Percentiles rank a stretch among this genome's conserved stretches.
phyloP scores from a whole-genome alignment of 257 asterid genomes.

The Primulina huaijiensis region DNA sequence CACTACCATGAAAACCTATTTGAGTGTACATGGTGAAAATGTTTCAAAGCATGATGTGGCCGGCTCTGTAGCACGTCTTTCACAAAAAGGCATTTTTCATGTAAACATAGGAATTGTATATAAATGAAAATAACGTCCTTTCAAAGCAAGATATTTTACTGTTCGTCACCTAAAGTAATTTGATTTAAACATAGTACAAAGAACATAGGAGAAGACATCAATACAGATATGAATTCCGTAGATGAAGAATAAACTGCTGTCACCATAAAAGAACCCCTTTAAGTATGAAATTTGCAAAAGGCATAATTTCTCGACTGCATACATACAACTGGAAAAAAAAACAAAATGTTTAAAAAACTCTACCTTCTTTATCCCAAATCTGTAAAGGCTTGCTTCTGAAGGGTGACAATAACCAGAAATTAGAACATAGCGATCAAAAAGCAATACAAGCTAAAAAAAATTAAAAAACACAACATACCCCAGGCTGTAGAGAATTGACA shows the following conservation, averaged over 20 bases:
- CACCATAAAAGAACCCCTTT: conserved; percentile 9
- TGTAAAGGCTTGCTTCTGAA: conserved; percentile 96
- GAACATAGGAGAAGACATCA: neutral
- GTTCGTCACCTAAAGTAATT: neutral
- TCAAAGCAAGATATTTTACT: neutral
- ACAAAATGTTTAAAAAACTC: neutral
- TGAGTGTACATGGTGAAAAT: neutral
- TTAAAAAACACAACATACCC: conserved; percentile 46
- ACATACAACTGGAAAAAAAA: neutral
- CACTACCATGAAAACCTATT: neutral
- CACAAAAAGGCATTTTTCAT: neutral
- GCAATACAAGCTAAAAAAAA: neutral
- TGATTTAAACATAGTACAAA: neutral
- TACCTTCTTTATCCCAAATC: conserved; percentile 98
- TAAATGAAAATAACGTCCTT: neutral
- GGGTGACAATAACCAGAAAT: conserved; percentile 4
- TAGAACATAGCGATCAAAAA: neutral
- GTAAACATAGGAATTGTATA: neutral
- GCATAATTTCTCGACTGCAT: no score
- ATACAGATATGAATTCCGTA: neutral
- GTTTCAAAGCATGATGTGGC: neutral
- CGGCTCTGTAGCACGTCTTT: conserved; percentile 6
- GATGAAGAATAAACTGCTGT: neutral
- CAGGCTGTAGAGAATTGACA: conserved; percentile 89
- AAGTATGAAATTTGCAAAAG: neutral